Percentiles rank a stretch among this genome's conserved stretches.
Evolutionary conservation across 192 early-diverging fungal genomes (phyloP).

Genomic region (Umbelopsis vinacea): DNA sequence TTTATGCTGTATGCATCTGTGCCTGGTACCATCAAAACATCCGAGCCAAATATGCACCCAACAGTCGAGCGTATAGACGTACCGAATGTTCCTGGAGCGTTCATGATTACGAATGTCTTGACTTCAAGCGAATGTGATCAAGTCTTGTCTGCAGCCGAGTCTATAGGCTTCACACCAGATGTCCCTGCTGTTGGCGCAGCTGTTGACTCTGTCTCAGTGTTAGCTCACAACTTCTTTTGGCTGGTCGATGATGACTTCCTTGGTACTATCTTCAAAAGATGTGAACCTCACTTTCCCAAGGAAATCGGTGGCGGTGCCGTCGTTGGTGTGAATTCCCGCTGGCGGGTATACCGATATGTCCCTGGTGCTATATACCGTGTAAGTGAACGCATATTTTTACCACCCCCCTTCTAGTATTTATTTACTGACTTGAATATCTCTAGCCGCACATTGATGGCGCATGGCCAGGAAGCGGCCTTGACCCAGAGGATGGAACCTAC

Average conservation of each 20-base stretch:
- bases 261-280: slow-evolving; percentile 53
- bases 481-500: slow-evolving; percentile 56
- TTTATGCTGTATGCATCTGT: slow-evolving; percentile 62
- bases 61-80: slow-evolving; percentile 50
- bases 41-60: slow-evolving; percentile 35
- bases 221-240: slow-evolving; percentile 75
- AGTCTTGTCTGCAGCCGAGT: slow-evolving; percentile 60
- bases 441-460: slow-evolving; percentile 65
- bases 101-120: slow-evolving; percentile 60
- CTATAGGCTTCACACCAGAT: slow-evolving; percentile 67
- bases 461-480: slow-evolving; percentile 65
- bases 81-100: slow-evolving; percentile 60
- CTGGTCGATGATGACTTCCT: slow-evolving; percentile 63
- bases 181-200: slow-evolving; percentile 60
- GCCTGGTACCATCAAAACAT: slow-evolving; percentile 53
- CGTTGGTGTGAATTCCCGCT: slow-evolving; percentile 65
- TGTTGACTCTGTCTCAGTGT: slow-evolving; percentile 50
- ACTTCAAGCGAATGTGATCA: slow-evolving; percentile 56
- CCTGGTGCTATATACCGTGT: slow-evolving; percentile 68
- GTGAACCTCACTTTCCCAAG: slow-evolving; percentile 55
- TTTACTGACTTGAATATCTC: background rate
- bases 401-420: background rate
- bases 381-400: background rate
- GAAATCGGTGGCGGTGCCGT: slow-evolving; percentile 42
- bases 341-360: slow-evolving; percentile 67